Evolutionary conservation across 768 basidiomycete genomes (phyloP).

Genomic region (Termitomyces sp.): DNA sequence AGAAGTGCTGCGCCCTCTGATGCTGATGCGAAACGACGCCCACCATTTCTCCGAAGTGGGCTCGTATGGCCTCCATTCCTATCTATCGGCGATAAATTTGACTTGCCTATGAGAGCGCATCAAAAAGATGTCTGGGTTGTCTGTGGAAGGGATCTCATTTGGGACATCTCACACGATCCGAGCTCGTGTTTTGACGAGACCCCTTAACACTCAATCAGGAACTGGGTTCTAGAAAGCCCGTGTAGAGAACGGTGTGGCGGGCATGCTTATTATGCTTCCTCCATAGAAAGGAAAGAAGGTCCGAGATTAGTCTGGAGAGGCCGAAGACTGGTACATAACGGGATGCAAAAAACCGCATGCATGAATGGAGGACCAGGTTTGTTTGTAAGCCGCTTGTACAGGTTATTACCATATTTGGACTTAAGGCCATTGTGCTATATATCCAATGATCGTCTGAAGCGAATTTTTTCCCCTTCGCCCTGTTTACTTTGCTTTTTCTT

Average conservation of each 20-base stretch:
- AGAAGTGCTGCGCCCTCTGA: background rate
- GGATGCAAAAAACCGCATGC: conserved; percentile 18
- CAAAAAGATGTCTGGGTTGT: conserved; percentile 11
- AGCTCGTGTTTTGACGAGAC: conserved; percentile 26
- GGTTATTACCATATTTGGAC: conserved; percentile 23
- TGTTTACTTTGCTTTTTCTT: conserved; percentile 31
- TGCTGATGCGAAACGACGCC: background rate
- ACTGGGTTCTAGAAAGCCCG: conserved; percentile 2
- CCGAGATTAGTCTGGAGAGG: conserved; percentile 15
- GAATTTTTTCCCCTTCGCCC: conserved; percentile 44
- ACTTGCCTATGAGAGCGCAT: conserved; percentile 17
- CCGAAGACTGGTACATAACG: conserved; percentile 4
- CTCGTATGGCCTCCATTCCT: background rate
- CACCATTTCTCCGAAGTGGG: conserved; percentile 2
- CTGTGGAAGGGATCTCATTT: conserved; percentile 4
- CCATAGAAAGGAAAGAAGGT: conserved; percentile 10
- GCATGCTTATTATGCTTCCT: conserved; percentile 9
- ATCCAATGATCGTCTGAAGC: conserved; percentile 38
- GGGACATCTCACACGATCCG: conserved; percentile 15
- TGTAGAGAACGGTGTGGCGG: conserved; percentile 1
- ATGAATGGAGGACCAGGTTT: conserved; percentile 18
- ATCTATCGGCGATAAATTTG: background rate
- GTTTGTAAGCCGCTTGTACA: conserved; percentile 20
- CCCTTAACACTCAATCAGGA: conserved; percentile 23
- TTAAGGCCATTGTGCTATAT: conserved; percentile 42